A percentile compares a stretch with the other conserved stretches of the same genome.
Evolutionary conservation across 2,329 filamentous ascomycete genomes (phyloP).

Genomic region (Alternaria infectoria): DNA sequence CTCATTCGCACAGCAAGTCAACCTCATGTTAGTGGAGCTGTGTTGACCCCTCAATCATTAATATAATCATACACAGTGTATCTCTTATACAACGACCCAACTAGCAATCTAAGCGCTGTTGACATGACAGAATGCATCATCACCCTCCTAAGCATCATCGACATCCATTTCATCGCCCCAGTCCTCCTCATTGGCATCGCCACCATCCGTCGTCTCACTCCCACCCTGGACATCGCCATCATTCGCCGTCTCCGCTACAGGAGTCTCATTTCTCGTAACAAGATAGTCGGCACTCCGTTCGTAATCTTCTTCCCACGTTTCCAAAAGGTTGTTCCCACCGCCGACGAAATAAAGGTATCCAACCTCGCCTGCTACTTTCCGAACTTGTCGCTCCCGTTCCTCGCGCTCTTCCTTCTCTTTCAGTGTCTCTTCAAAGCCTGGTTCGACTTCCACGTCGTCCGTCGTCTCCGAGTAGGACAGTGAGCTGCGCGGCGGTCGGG

Average conservation of each 20-base stretch:
- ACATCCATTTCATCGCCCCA: constrained; percentile 18
- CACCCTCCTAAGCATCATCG: constrained; percentile 3
- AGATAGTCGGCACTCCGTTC: constrained; percentile 24
- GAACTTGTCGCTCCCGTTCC: constrained; percentile 12
- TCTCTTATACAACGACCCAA: not conserved
- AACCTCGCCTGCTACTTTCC: constrained; percentile 27
- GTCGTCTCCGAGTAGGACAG: constrained; percentile 25
- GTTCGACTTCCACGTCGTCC: constrained; percentile 23
- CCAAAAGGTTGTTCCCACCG: constrained; percentile 4
- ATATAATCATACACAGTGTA: not conserved
- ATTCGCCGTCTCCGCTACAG: not conserved
- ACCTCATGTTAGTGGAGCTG: too few species aligned
- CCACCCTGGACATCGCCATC: not conserved
- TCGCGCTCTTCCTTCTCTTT: constrained; percentile 17
- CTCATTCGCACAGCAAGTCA: not conserved
- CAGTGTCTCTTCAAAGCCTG: constrained; percentile 9
- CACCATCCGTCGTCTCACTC: constrained; percentile 2
- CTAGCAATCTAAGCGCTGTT: not conserved
- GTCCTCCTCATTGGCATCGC: constrained; percentile 3
- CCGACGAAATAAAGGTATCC: constrained; percentile 40
- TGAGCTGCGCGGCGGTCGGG: constrained; percentile 26
- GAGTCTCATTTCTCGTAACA: constrained; percentile 11
- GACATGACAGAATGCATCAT: not conserved
- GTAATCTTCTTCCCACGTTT: constrained; percentile 23
- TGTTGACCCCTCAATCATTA: not conserved